Evolutionary conservation across 257 asterid species (phyloP).

Genomic region (Solanum lignicaule): DNA sequence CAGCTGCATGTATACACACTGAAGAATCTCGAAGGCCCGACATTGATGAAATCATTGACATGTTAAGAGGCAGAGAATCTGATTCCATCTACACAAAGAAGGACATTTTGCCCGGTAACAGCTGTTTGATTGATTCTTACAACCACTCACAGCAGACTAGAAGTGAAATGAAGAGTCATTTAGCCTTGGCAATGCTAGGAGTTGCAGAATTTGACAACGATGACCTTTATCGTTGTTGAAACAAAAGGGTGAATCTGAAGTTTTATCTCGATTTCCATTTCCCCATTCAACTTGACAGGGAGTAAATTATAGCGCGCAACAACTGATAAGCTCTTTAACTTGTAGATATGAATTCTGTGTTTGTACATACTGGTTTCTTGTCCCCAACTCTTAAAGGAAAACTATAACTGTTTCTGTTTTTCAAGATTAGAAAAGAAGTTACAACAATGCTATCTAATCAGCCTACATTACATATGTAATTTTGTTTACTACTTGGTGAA

Average conservation of each 20-base stretch:
- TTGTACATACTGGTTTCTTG: not conserved
- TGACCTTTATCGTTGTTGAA: conserved; percentile 42
- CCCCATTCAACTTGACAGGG: not conserved
- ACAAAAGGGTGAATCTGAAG: not conserved
- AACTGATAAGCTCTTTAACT: not conserved
- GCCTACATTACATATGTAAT: not conserved
- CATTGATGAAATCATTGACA: conserved; percentile 45
- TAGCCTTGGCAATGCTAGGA: conserved; percentile 89
- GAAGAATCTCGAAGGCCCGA: conserved; percentile 59
- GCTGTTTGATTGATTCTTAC: conserved; percentile 15
- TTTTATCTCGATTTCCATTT: not conserved
- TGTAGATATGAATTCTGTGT: not conserved
- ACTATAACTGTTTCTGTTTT: not conserved
- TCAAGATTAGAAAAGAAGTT: not conserved
- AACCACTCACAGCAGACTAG: conserved; percentile 39
- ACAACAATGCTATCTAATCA: not conserved
- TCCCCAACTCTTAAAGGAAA: not conserved
- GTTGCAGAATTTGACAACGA: conserved; percentile 62
- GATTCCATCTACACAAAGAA: conserved; percentile 19
- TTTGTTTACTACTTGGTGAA: not conserved
- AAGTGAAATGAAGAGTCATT: conserved; percentile 73
- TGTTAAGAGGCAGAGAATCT: conserved; percentile 43
- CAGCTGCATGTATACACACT: conserved; percentile 41
- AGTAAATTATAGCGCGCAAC: not conserved
- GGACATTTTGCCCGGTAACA: conserved; percentile 9